Conservation (phyloP, 306 rosid genomes). For the Vigna unguiculata region DNA sequence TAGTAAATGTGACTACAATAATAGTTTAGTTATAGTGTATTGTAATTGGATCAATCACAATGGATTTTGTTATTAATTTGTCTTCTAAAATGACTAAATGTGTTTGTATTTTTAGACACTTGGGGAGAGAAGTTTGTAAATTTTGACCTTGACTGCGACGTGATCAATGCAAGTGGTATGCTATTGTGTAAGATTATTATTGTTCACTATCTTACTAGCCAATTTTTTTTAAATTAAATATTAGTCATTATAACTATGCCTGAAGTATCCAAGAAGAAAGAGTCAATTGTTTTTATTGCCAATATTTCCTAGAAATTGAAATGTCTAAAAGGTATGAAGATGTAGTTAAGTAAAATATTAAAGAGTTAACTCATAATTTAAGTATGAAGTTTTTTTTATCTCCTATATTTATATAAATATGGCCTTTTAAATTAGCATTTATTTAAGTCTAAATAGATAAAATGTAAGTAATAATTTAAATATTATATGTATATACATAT, state of each 20-base stretch:
- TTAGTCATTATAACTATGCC: not conserved
- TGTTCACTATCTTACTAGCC: constrained; percentile 13
- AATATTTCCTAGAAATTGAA: not conserved
- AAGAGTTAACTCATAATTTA: too few relatives aligned
- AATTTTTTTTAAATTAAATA: not conserved
- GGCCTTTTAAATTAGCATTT: too few relatives aligned
- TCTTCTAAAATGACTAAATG: constrained; percentile 9
- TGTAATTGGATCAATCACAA: too few relatives aligned
- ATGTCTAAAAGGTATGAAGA: too few relatives aligned
- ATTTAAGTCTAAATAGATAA: too few relatives aligned
- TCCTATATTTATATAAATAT: too few relatives aligned
- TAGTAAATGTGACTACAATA: too few relatives aligned
- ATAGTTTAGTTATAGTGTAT: too few relatives aligned
- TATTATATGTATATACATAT: too few relatives aligned
- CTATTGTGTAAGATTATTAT: constrained; percentile 73
- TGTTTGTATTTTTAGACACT: constrained; percentile 65
- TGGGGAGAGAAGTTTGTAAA: constrained; percentile 85
- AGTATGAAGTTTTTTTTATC: too few relatives aligned
- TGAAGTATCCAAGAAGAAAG: not conserved
- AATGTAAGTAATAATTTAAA: too few relatives aligned
- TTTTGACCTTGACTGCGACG: constrained; percentile 80
- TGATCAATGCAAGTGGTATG: constrained; percentile 87
- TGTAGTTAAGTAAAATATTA: too few relatives aligned
- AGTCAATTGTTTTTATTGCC: not conserved
- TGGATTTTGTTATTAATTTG: constrained; percentile 3